Base-by-base conservation (phyloP, 768 basidiomycete genomes). In the Mycena indigotica region DNA sequence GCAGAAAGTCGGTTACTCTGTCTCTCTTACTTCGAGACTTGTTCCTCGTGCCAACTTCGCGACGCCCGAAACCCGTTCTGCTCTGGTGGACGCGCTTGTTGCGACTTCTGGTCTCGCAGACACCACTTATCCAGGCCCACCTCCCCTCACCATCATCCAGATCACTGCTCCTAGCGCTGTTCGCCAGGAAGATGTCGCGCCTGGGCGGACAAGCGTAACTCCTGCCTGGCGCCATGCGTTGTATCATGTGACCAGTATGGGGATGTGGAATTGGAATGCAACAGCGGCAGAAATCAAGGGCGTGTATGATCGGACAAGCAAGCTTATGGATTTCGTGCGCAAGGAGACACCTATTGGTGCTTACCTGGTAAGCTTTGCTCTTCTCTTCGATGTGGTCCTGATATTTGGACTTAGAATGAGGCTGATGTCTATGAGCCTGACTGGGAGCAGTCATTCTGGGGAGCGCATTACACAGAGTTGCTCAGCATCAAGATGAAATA, bases 381-480 rank as follows among this genome's bases (percentile, higher is more conserved):
- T 35, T 55, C 19, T 38, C 38, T 29, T 12, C 17, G 32, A 10
- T 24, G 19, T 55, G 24, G 25, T 17, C 26, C 13, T 62, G 46
- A 52, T 23, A 28, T 25, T 8, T 16, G 39, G 2, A 15, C 5
- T 19, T 57, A 80, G 79, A 81, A 80, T 53, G 80, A 81, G 58
- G 77, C 79, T 1, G 80, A 80, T 61, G 76, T 80, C 8, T 72
- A 80, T 52, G 79, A 81, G 56, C 77, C 77, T 13, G 77, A 79
- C 56, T 69, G 75, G 56, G 64, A 79, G 70, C 72, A 65, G 3
- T 63, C 77, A 1, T 82, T 80, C 58, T 81, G 80, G 79, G 80
- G 80, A 2, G 60, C 59, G 2, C 73, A 80, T 62, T 80, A 80
- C 62, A 56, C 68, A 1, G 64, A 73, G 62, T 64, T 82, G 4